Evolutionary conservation across 2,329 filamentous ascomycete species (phyloP), one percentile per base, ranked within the genome.

Genomic region (Botrytis byssoidea): DNA sequence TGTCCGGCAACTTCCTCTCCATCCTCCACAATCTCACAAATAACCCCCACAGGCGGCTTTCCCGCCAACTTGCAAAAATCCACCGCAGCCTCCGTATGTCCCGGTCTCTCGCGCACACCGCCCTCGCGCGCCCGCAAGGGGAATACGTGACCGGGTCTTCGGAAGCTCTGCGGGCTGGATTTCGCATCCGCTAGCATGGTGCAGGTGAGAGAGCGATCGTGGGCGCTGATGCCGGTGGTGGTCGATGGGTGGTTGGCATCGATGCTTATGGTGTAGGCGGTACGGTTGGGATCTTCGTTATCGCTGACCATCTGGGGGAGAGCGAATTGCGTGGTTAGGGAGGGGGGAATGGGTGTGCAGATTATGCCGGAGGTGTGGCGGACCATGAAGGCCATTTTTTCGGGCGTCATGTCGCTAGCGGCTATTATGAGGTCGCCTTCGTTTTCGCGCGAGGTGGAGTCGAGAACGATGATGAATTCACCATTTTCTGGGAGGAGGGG

Each of bases 351-450:
- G 25, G 96, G 95, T 0, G 92, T 93, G 89, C 96, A 98, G 85
- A 99, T 91, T 81, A 95, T 90, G 81, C 96, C 96, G 5, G 93
- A 94, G 57, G 93, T 92, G 86, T 97, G 90, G 80, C 94, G 93
- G 83, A 99, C 89, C 88, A 99, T 91, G 86, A 98, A 99, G 79
- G 94, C 93, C 91, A 97, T 97, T 84, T 98, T 95, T 77, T 93
- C 88, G 37, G 94, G 88, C 14, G 95, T 97, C 77, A 98, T 85
- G 80, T 92, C 88, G 78, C 94, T 86, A 76, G 94, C 95, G 77
- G 96, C 93, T 81, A 98, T 97, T 83, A 98, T 98, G 67, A 99
- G 89, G 85, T 99, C 96, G 83, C 95, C 96, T 88, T 99, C 96
- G 83, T 99, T 99, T 84, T 99, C 96, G 83, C 96, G 95, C 76